Percentiles rank a stretch among this genome's conserved stretches.
Conservation (phyloP, 345 rosid species). For the Salix exigua region DNA sequence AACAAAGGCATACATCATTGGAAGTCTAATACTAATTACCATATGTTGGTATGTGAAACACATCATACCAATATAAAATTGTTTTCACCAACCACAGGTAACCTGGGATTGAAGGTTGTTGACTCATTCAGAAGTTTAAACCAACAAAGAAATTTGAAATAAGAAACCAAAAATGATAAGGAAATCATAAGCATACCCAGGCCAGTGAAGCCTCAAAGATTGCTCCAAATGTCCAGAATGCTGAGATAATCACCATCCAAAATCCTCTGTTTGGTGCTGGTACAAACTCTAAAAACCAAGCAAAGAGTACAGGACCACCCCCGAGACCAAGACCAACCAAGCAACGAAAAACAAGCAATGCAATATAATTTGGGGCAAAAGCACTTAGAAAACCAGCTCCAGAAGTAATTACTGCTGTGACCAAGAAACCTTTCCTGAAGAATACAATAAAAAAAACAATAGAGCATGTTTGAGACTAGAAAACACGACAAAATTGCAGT, state of each 20-base stretch:
- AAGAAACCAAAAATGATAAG: constrained; percentile 11
- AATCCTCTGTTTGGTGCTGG: constrained; percentile 87
- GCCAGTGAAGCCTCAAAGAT: constrained; percentile 78
- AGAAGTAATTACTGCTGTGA: constrained; percentile 71
- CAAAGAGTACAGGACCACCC: constrained; percentile 83
- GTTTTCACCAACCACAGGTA: background rate
- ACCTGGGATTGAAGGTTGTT: background rate
- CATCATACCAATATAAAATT: background rate
- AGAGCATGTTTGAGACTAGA: background rate
- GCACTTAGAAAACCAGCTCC: constrained; percentile 79
- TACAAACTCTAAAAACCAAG: constrained; percentile 91
- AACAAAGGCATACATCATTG: background rate
- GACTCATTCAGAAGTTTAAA: background rate
- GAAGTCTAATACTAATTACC: background rate
- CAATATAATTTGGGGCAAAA: constrained; percentile 60
- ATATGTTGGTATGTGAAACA: background rate
- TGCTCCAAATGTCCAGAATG: constrained; percentile 85
- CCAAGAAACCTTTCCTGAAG: constrained; percentile 79
- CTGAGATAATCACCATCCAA: constrained; percentile 89
- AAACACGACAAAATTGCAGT: no score
- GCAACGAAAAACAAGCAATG: constrained; percentile 55
- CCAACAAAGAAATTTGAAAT: background rate
- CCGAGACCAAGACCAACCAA: constrained; percentile 91
- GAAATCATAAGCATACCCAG: constrained; percentile 51
- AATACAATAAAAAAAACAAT: background rate